phyloP scores from a whole-genome alignment of 2,329 filamentous ascomycete genomes.

The Coniochaeta sp. region DNA sequence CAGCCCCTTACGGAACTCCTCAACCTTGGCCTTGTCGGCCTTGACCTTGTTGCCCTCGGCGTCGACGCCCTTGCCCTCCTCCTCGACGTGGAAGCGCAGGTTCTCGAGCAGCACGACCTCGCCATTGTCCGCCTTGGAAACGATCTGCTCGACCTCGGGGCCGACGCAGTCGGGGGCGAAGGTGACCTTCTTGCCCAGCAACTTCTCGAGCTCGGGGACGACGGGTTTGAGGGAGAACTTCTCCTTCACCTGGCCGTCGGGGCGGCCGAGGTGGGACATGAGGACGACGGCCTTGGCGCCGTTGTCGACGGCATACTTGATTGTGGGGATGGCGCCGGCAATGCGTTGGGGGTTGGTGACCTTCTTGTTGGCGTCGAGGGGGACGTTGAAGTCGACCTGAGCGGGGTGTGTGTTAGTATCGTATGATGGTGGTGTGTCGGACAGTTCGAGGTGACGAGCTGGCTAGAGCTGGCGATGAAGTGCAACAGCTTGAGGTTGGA shows the following conservation, averaged over 20 bases:
- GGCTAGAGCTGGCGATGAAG: no score
- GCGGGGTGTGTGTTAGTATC: constrained; percentile 15
- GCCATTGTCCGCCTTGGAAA: constrained; percentile 74
- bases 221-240: constrained; percentile 97
- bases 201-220: constrained; percentile 84
- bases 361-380: constrained; percentile 85
- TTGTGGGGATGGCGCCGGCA: constrained; percentile 87
- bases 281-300: constrained; percentile 89
- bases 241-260: constrained; percentile 78
- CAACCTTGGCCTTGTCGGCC: constrained; percentile 89
- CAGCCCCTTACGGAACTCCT: constrained; percentile 88
- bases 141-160: constrained; percentile 79
- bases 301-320: constrained; percentile 87
- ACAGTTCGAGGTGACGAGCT: no score
- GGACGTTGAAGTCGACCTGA: constrained; percentile 99
- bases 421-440: no score
- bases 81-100: constrained; percentile 95
- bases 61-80: constrained; percentile 95
- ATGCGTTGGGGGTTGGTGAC: constrained; percentile 99
- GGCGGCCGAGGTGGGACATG: constrained; percentile 97
- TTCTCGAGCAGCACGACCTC: constrained; percentile 92
- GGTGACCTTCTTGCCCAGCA: constrained; percentile 74
- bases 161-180: constrained; percentile 91
- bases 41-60: constrained; percentile 94
- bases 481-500: no score